phyloP scores from a whole-genome alignment of 441 rosid species.

The Manihot esculenta region DNA sequence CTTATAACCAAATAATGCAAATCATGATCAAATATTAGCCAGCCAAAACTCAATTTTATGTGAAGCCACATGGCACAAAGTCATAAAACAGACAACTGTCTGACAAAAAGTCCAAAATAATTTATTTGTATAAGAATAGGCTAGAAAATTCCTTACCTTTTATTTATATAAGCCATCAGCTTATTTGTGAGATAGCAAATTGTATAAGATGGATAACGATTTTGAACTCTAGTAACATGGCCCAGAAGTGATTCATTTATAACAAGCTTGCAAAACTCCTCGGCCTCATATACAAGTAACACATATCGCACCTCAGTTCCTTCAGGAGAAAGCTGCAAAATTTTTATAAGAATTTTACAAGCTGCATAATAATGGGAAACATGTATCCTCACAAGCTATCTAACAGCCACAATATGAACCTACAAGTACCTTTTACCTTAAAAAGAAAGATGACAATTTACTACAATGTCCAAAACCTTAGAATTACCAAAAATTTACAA shows the following conservation, averaged over 20 bases:
- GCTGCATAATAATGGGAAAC: background rate
- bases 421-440: background rate
- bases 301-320: constrained; percentile 57
- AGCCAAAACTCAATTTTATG: background rate
- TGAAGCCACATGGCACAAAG: constrained; percentile 4
- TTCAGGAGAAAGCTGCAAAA: constrained; percentile 57
- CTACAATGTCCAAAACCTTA: background rate
- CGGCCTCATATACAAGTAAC: constrained; percentile 71
- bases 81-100: background rate
- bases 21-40: background rate
- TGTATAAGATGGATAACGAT: constrained; percentile 68
- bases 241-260: constrained; percentile 50
- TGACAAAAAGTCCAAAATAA: background rate
- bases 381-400: background rate
- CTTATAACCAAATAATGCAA: background rate
- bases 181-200: constrained; percentile 89
- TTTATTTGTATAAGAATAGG: background rate
- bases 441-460: constrained; percentile 5
- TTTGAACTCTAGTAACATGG: constrained; percentile 60
- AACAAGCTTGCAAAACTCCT: constrained; percentile 84
- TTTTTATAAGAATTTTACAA: constrained; percentile 16
- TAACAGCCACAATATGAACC: background rate
- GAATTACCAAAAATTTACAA: background rate
- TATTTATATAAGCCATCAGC: constrained; percentile 71
- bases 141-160: constrained; percentile 47